A percentile compares a stretch with the other conserved stretches of the same genome.
Conservation (phyloP, 2,329 filamentous ascomycete genomes). For the Penicillium sp. region DNA sequence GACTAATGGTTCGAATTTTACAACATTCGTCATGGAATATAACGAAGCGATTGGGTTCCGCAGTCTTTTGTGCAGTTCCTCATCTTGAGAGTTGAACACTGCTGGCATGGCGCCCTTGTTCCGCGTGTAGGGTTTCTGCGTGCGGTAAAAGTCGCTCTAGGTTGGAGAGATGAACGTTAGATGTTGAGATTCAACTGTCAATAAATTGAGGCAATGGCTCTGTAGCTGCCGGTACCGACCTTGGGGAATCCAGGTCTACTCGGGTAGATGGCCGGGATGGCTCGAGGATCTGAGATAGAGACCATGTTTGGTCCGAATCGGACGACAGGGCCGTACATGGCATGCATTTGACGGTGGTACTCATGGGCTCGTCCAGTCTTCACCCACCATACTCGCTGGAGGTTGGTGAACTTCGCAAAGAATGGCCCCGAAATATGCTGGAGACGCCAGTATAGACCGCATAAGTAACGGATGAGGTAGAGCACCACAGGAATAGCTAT, state of each 20-base stretch:
- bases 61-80: conserved; percentile 31
- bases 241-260: conserved; percentile 21
- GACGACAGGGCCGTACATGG: conserved; percentile 31
- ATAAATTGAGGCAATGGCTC: too few species aligned
- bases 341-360: conserved; percentile 24
- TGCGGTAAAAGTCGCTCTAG: conserved; percentile 32
- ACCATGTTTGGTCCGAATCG: conserved; percentile 36
- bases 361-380: conserved; percentile 26
- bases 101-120: conserved; percentile 13
- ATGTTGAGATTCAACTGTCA: too few species aligned
- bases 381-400: conserved; percentile 28
- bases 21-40: conserved; percentile 20
- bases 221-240: conserved; percentile 4
- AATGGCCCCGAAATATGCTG: too few species aligned
- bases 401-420: too few species aligned
- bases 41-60: conserved; percentile 16
- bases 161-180: too few species aligned
- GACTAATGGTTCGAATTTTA: conserved; percentile 13
- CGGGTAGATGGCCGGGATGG: conserved; percentile 26
- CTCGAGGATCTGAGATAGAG: conserved; percentile 29
- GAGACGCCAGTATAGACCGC: background rate
- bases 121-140: too few species aligned
- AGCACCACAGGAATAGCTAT: background rate
- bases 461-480: background rate
- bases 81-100: conserved; percentile 38